Percentiles rank a stretch among this genome's conserved stretches.
These are phyloP conservation scores for Colletotrichum musicola DNA, from an alignment of 2,329 filamentous ascomycete species.

Conservation along the genomic window DNA sequence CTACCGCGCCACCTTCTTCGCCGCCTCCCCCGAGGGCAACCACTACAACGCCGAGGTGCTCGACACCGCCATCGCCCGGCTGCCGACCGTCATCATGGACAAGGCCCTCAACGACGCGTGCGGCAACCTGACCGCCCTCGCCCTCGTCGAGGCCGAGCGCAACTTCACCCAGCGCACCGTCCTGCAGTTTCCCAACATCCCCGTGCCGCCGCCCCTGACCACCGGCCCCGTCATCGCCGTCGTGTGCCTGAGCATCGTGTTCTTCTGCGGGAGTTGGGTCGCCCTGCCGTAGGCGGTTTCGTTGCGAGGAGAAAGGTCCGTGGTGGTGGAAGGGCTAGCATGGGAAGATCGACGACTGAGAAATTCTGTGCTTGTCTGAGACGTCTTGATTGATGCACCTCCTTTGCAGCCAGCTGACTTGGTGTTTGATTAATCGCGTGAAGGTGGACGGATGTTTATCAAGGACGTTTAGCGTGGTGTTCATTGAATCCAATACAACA, in stretches of 20 bases:
- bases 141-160: slow-evolving; percentile 55
- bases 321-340: background rate
- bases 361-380: too few species aligned
- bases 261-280: slow-evolving; percentile 20
- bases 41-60: slow-evolving; percentile 54
- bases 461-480: slow-evolving; percentile 26
- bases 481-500: slow-evolving; percentile 17
- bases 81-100: slow-evolving; percentile 54
- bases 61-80: slow-evolving; percentile 53
- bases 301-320: background rate
- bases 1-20: slow-evolving; percentile 59
- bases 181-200: slow-evolving; percentile 46
- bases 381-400: slow-evolving; percentile 15
- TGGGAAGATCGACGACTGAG: too few species aligned
- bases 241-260: slow-evolving; percentile 4
- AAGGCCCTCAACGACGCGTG: slow-evolving; percentile 56
- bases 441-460: background rate
- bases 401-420: slow-evolving; percentile 2
- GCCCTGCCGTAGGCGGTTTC: slow-evolving; percentile 15
- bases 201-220: slow-evolving; percentile 16
- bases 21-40: slow-evolving; percentile 57
- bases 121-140: slow-evolving; percentile 59
- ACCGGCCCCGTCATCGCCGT: slow-evolving; percentile 8
- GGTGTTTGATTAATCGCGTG: slow-evolving; percentile 1
- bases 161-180: slow-evolving; percentile 60